phyloP scores from a whole-genome alignment of 768 basidiomycete species.

The Rhodotorula kratochvilovae region DNA sequence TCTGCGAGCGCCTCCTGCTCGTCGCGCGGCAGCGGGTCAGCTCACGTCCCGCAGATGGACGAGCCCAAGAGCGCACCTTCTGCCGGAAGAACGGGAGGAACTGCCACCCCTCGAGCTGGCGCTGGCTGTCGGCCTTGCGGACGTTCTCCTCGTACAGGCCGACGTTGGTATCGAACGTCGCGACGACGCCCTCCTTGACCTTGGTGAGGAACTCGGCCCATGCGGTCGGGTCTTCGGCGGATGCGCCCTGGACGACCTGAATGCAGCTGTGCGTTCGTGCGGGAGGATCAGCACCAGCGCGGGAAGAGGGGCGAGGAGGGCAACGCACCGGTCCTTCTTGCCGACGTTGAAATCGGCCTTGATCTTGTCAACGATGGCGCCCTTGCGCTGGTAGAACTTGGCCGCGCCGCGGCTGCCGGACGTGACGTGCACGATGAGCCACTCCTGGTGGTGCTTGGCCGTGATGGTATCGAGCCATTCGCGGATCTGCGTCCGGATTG shows the following conservation, averaged over 20 bases:
- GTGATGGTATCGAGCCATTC: constrained; percentile 75
- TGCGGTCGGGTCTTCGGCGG: constrained; percentile 60
- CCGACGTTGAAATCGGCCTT: constrained; percentile 85
- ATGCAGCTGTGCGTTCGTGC: constrained; percentile 58
- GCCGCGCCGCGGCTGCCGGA: constrained; percentile 48
- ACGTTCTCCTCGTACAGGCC: constrained; percentile 82
- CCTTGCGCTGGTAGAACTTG: constrained; percentile 70
- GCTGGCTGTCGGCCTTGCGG: constrained; percentile 77
- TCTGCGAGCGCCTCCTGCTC: constrained; percentile 83
- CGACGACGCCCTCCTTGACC: constrained; percentile 82
- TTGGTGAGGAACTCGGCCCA: constrained; percentile 87
- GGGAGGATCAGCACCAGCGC: not conserved
- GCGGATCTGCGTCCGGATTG: constrained; percentile 77
- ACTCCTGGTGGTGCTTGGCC: constrained; percentile 76
- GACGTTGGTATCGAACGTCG: constrained; percentile 75
- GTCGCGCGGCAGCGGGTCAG: not conserved
- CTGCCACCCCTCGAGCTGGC: constrained; percentile 95
- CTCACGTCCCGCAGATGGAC: not conserved
- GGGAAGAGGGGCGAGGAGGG: not conserved
- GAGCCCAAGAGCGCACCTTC: constrained; percentile 58
- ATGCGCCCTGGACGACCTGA: constrained; percentile 54
- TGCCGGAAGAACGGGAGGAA: constrained; percentile 95
- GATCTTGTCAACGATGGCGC: constrained; percentile 80
- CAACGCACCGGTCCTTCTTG: constrained; percentile 59
- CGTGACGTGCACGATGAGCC: constrained; percentile 83